These are phyloP conservation scores for Raffaelea arxii DNA, from an alignment of 2,329 filamentous ascomycete species.

Conservation along the genomic window DNA sequence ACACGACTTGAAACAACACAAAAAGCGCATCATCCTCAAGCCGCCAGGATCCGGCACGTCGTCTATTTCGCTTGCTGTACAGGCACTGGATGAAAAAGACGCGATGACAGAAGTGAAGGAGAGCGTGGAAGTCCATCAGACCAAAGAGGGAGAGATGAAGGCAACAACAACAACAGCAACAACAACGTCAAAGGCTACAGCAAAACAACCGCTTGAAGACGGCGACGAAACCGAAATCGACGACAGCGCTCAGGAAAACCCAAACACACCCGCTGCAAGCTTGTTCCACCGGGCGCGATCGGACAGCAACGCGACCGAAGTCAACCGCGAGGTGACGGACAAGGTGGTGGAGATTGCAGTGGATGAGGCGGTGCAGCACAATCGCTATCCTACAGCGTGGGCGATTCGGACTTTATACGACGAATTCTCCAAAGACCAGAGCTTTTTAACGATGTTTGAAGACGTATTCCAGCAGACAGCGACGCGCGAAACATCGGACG, in stretches of 20 bases:
- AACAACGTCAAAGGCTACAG: neutral
- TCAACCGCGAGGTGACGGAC: constrained; percentile 35
- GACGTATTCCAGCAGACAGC: constrained; percentile 48
- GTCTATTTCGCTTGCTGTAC: no score
- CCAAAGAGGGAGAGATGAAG: neutral
- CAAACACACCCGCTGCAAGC: neutral
- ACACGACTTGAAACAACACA: constrained; percentile 6
- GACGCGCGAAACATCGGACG: constrained; percentile 37
- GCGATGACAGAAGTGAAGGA: constrained; percentile 2
- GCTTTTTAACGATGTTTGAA: constrained; percentile 47
- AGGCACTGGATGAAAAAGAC: constrained; percentile 17
- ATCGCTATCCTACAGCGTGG: constrained; percentile 52
- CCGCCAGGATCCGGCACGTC: constrained; percentile 21
- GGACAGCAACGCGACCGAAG: constrained; percentile 13
- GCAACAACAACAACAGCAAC: neutral
- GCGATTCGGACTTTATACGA: constrained; percentile 52
- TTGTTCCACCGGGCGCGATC: constrained; percentile 6
- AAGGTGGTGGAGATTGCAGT: constrained; percentile 48
- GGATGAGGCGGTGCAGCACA: constrained; percentile 44
- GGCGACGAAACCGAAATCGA: neutral
- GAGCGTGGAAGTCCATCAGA: neutral
- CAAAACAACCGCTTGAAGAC: neutral
- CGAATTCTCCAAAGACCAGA: constrained; percentile 39
- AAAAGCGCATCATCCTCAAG: constrained; percentile 31
- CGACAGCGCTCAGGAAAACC: neutral